Percentiles rank a stretch among this genome's conserved stretches.
These are phyloP conservation scores for Amanita rimosa DNA, from an alignment of 768 basidiomycete species.

Conservation along the genomic window DNA sequence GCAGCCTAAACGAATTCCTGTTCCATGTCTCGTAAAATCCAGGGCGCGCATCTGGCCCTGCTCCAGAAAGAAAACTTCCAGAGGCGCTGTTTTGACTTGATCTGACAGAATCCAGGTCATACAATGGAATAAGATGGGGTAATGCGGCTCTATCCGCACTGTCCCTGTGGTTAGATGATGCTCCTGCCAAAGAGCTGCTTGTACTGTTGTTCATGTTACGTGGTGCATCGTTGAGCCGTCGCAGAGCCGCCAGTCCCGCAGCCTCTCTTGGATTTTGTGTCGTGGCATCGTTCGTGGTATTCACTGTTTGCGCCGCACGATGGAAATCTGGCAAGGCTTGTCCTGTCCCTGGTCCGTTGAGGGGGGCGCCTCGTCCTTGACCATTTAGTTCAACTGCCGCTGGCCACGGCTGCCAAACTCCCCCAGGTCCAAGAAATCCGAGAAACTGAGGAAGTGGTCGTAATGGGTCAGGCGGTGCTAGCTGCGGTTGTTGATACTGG, in stretches of 20 bases:
- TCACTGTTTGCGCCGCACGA: neutral
- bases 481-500: slow-evolving; percentile 33
- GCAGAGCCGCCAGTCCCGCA: slow-evolving; percentile 59
- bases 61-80: neutral
- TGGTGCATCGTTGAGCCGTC: slow-evolving; percentile 24
- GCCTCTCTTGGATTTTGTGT: slow-evolving; percentile 25
- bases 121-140: slow-evolving; percentile 28
- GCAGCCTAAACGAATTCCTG: slow-evolving; percentile 22
- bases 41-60: neutral
- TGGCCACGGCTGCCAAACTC: slow-evolving; percentile 59
- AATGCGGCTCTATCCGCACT: neutral
- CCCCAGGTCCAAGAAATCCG: slow-evolving; percentile 56
- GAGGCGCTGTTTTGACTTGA: neutral
- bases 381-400: slow-evolving; percentile 17
- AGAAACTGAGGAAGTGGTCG: slow-evolving; percentile 42
- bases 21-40: neutral
- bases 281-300: slow-evolving; percentile 4
- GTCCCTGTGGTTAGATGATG: neutral
- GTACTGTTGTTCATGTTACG: neutral
- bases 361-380: slow-evolving; percentile 1
- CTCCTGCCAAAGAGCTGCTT: neutral
- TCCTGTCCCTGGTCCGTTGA: neutral
- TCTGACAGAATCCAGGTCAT: slow-evolving; percentile 7
- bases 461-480: slow-evolving; percentile 17
- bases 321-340: slow-evolving; percentile 7